Evolutionary conservation across 352 stramenopile genomes (phyloP).

Genomic region (Plasmopara halstedii): DNA sequence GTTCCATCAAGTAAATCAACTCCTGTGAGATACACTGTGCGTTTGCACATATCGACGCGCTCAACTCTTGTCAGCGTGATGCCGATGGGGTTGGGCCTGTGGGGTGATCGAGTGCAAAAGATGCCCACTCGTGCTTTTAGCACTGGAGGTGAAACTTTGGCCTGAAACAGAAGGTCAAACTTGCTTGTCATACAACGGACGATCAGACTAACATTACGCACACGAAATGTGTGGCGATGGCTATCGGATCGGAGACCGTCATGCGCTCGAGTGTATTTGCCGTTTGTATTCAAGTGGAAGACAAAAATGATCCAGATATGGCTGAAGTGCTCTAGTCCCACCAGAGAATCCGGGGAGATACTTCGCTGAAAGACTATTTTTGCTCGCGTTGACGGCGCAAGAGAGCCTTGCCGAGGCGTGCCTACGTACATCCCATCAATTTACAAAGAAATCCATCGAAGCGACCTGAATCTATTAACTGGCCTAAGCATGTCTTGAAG

Average conservation of each 20-base stretch:
- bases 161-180: slow-evolving; percentile 30
- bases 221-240: slow-evolving; percentile 62
- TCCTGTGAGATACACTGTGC: slow-evolving; percentile 72
- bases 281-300: slow-evolving; percentile 88
- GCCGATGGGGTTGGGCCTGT: slow-evolving; percentile 95
- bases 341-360: slow-evolving; percentile 70
- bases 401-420: slow-evolving; percentile 75
- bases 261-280: slow-evolving; percentile 65
- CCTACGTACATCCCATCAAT: slow-evolving; percentile 18
- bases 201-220: not conserved
- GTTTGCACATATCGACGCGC: slow-evolving; percentile 43
- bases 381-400: slow-evolving; percentile 61
- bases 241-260: slow-evolving; percentile 57
- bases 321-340: slow-evolving; percentile 67
- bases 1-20: slow-evolving; percentile 95
- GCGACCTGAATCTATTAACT: not conserved
- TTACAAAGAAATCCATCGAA: not conserved
- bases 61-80: slow-evolving; percentile 88
- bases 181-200: not conserved
- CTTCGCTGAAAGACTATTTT: slow-evolving; percentile 73
- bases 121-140: slow-evolving; percentile 85
- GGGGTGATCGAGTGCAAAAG: slow-evolving; percentile 94
- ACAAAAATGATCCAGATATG: slow-evolving; percentile 88
- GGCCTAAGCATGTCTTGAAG: slow-evolving; percentile 62
- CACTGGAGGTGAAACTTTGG: slow-evolving; percentile 61